Evolutionary conservation across 2,329 filamentous ascomycete genomes (phyloP), one percentile per base, ranked within the genome.

Genomic region (Diplodia scrobiculata): DNA sequence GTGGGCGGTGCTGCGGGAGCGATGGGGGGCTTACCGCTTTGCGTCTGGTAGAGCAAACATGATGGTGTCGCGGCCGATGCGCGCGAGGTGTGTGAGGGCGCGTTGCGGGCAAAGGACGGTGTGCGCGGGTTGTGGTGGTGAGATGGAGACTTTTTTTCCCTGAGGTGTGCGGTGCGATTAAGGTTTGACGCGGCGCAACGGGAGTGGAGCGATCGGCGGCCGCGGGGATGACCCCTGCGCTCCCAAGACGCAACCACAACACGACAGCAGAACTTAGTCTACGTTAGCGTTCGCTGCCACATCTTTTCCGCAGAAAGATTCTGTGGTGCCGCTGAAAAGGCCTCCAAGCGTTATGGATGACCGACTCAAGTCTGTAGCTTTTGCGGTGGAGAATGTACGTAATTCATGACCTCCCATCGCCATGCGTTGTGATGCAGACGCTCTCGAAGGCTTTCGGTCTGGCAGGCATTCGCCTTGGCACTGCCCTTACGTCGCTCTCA

Each of bases 361-460:
- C 6, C 1, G 29, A 32, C 29, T 5, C 29, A 32, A 9, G 29
- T 9, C 7, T 9, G 29, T 9, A 9, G 5, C 29, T 6, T 32
- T 32, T 32, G 5, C 29, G 29, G 29, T 32, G 29, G 5, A 32
- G 29, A 6, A 32, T 32, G 7, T 1, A 32, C 21, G 21, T 21
- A 21, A 21, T 21, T 21, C 21, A 32, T 32, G 29, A 6, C 25
- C 25, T 4, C 25, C 25, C 25, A 25, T 25, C 25, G 25, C 25
- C 25, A 25, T 25, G 25, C 25, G 1, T 4, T 25, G 93, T 99
- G 66, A 92, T 98, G 91, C 95, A 99, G 82, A 99, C 95, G 0
- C 84, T 98, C n/a, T 96, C 91, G 73, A 99, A 99, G 78, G 95
- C 92, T 0, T 99, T 99, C 74, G 95, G 95, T 32, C 86, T 99